Evolutionary conservation across 2,329 filamentous ascomycete genomes (phyloP), one percentile per base, ranked within the genome.

Genomic region (Aspergillus sp.): DNA sequence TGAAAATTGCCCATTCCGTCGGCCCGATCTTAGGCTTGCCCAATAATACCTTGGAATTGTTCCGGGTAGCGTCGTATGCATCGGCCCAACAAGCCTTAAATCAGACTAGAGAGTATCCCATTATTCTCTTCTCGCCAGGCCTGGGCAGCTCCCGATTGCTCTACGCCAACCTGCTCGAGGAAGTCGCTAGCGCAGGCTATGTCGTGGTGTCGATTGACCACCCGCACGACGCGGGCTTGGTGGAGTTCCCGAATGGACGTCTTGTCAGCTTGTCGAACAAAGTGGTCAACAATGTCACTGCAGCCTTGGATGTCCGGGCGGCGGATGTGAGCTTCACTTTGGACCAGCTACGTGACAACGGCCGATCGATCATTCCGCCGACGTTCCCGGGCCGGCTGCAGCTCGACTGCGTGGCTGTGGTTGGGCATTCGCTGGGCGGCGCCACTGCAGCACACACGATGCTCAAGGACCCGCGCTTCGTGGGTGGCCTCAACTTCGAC

Each of bases 351-450:
- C n/a, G 3, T 19, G 12, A 36, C 41, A 7, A 41, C 9, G 44
- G 27, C 6, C 9, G n/a, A 3, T 29, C 5, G 8, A 30, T 48
- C 30, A 26, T 48, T 27, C 38, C 39, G 2, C 4, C 29, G 19
- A 42, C 47, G 30, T 48, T 47, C 26, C 39, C 35, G 6, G 44
- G 32, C 2, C 32, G 27, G 12, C 42, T 44, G 2, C 27, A 49
- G n/a, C 10, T 43, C 30, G 35, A 30, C 10, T 43, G 43, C 32
- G 47, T 49, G n/a, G 51, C 48, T 10, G 50, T 64, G 4, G 19
- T 66, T 3, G 67, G 67, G 3, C 66, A 70, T 41, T 69, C 66
- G 2, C 45, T 68, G 4, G 66, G 66, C 9, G 67, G 66, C 7
- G 62, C 63, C 1, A 58, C 65, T 2, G 58, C 57, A 3, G 49